A percentile compares a stretch with the other conserved stretches of the same genome.
Evolutionary conservation across 2,329 filamentous ascomycete genomes (phyloP).

Genomic region (Dactylellina sp.): DNA sequence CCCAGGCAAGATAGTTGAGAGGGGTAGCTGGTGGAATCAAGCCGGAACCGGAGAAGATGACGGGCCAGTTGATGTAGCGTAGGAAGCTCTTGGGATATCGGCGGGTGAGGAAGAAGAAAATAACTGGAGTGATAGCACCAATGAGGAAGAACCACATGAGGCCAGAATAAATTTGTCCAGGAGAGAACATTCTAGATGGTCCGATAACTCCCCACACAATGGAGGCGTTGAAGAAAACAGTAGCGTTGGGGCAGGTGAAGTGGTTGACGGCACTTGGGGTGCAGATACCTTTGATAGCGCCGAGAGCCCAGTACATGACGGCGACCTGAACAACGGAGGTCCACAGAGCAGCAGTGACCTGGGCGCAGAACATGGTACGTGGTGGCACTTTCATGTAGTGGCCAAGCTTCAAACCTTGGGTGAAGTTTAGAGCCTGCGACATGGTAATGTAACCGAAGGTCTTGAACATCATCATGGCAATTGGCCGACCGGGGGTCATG

Average conservation of each 20-base stretch:
- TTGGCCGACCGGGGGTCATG: constrained; percentile 66
- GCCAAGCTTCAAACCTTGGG: constrained; percentile 68
- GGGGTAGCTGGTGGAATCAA: constrained; percentile 77
- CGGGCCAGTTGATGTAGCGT: constrained; percentile 75
- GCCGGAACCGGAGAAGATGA: constrained; percentile 75
- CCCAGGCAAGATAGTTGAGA: constrained; percentile 79
- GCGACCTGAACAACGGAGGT: constrained; percentile 75
- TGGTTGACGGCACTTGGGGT: constrained; percentile 71
- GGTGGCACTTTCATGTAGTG: constrained; percentile 71
- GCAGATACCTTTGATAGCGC: constrained; percentile 74
- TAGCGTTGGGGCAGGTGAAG: constrained; percentile 70
- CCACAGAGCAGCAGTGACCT: constrained; percentile 75
- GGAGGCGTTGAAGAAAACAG: constrained; percentile 76
- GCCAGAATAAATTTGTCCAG: constrained; percentile 72
- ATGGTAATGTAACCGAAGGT: constrained; percentile 67
- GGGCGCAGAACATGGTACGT: constrained; percentile 74
- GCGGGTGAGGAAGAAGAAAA: constrained; percentile 73
- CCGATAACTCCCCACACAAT: constrained; percentile 81
- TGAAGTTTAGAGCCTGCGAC: constrained; percentile 67
- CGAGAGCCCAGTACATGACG: constrained; percentile 73
- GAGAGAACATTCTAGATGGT: constrained; percentile 76
- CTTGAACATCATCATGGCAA: constrained; percentile 69
- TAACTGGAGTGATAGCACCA: constrained; percentile 72
- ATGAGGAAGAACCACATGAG: constrained; percentile 79
- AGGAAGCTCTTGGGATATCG: constrained; percentile 72